These are phyloP conservation scores for Psilocybe tampanensis DNA, from an alignment of 768 basidiomycete genomes.

Conservation along the genomic window DNA sequence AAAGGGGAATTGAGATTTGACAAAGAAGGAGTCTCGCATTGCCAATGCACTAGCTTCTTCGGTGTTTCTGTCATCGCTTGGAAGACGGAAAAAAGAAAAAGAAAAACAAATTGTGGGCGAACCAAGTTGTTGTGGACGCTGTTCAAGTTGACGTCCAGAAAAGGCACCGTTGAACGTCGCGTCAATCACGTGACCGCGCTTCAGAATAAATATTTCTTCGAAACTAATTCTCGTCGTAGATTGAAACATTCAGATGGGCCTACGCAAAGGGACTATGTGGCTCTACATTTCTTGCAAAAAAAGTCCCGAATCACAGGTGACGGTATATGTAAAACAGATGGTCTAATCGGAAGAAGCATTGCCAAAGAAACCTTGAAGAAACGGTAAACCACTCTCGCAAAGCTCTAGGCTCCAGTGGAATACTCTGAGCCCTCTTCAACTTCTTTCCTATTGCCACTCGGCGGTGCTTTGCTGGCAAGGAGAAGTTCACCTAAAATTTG, in stretches of 20 bases:
- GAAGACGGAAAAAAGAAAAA: too few relatives aligned
- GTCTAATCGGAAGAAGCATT: too few relatives aligned
- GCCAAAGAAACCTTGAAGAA: too few relatives aligned
- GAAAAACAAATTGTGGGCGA: neutral
- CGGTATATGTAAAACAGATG: too few relatives aligned
- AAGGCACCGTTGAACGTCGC: neutral
- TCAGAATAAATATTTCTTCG: neutral
- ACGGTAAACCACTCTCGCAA: too few relatives aligned
- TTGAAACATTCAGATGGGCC: too few relatives aligned
- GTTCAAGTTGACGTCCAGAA: neutral
- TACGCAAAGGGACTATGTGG: too few relatives aligned
- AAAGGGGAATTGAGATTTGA: conserved; percentile 44
- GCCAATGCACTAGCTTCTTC: conserved; percentile 56
- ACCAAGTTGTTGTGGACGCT: neutral
- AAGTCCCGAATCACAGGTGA: too few relatives aligned
- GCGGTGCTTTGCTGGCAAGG: neutral
- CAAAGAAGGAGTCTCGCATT: conserved; percentile 46
- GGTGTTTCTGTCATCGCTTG: conserved; percentile 38
- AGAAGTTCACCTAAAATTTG: neutral
- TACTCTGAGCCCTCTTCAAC: too few relatives aligned
- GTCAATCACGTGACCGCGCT: neutral
- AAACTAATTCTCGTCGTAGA: neutral
- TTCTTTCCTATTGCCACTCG: too few relatives aligned
- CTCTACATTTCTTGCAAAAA: too few relatives aligned
- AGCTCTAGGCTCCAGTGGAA: too few relatives aligned